Evolutionary conservation across 2,329 filamentous ascomycete species (phyloP), one percentile per base, ranked within the genome.

Genomic region (Trichophyton verrucosum): DNA sequence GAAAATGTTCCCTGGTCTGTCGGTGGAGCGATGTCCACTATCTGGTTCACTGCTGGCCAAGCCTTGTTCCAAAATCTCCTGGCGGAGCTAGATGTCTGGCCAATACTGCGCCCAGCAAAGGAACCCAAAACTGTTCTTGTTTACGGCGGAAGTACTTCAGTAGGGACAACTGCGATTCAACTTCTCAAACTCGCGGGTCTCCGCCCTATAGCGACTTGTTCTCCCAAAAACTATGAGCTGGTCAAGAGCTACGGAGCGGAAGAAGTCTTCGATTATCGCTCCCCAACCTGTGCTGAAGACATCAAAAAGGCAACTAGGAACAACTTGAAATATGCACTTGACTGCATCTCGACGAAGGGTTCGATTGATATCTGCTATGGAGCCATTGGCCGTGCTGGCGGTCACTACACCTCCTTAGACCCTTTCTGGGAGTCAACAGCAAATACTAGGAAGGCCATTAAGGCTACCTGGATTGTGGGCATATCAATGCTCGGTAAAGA

Each of bases 121-220:
- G 64, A 64, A 36, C 55, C 58, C 2, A 64, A 30, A 22, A 62
- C n/a, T 47, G 69, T 81, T 0, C 66, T 81, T 1, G 74, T 81
- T 2, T 74, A 73, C 53, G 79, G 78, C 1, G 80, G 78, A 1
- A 70, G 68, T 38, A 78, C 77, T 1, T 68, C 76, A 0, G 74
- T 70, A 0, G 79, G 78, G 0, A 76, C 74, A 0, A 66, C 74
- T 59, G 77, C 75, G 58, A 67, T 55, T 33, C 62, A 66, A 56
- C 42, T 57, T 22, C 42, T 64, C 44, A 64, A 66, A 65, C 66
- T 68, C 66, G 67, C 57, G 65, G 72, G 70, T 2, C 72, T 71
- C 44, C 67, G 64, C 7, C 67, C 70, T 1, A 69, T 74, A 42
- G 71, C 72, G 8, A 73, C 72, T 3, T 72, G 71, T 55, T 73